A percentile compares a stretch with the other conserved stretches of the same genome.
Evolutionary conservation across 331 rosid genomes (phyloP).

Genomic region (Pyrus hybrid): DNA sequence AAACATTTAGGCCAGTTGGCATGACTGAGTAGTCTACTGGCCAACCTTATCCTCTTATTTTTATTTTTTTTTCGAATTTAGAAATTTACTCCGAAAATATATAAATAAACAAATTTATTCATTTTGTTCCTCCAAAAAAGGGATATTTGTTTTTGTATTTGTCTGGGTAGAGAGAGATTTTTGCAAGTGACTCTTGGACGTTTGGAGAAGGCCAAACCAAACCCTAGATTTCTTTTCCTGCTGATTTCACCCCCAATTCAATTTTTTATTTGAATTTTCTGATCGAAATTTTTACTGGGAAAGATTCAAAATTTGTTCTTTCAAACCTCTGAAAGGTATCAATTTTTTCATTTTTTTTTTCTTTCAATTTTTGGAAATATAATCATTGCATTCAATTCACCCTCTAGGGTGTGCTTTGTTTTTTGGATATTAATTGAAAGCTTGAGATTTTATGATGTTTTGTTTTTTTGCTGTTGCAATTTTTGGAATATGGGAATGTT

Average conservation of each 20-base stretch:
- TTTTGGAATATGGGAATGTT: neutral
- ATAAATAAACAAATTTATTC: neutral
- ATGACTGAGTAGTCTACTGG: conserved; percentile 29
- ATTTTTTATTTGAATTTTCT: neutral
- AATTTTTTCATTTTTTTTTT: neutral
- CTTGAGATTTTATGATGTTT: neutral
- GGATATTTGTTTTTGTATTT: neutral
- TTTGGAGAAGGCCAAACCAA: conserved; percentile 14
- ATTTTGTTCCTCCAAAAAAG: conserved; percentile 18
- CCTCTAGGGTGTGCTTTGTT: neutral
- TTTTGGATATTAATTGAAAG: neutral
- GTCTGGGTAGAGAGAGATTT: neutral
- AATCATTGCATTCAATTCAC: neutral
- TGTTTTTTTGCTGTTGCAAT: neutral
- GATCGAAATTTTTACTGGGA: conserved; percentile 20
- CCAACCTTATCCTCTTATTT: conserved; percentile 47
- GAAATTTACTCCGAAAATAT: neutral
- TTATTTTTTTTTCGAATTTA: neutral
- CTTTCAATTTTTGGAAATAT: neutral
- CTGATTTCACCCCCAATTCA: neutral
- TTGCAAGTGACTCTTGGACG: conserved; percentile 21
- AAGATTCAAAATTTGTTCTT: conserved; percentile 13
- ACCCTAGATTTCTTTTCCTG: conserved; percentile 41
- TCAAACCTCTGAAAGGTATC: conserved; percentile 15
- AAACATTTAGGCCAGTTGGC: conserved; percentile 34